Conservation (phyloP, 2,329 filamentous ascomycete species). For the Monilinia fructicola region DNA sequence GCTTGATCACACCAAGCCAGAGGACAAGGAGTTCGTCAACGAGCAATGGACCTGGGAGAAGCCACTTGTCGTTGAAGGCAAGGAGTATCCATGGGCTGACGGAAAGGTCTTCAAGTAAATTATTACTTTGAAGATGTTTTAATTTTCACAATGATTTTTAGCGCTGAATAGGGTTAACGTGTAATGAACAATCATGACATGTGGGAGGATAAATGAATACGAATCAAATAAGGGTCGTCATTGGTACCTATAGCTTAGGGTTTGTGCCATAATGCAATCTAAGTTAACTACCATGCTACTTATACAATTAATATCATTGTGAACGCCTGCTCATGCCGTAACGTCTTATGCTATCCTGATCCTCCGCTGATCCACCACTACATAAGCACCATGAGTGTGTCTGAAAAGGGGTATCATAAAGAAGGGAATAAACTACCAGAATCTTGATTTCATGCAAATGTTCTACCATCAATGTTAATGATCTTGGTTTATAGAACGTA, state of each 20-base stretch:
- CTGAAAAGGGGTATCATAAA: slow-evolving; percentile 21
- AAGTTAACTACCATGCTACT: slow-evolving; percentile 1
- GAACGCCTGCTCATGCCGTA: slow-evolving; percentile 4
- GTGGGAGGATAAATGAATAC: slow-evolving; percentile 21
- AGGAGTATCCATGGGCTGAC: slow-evolving; percentile 83
- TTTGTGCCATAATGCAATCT: slow-evolving; percentile 17
- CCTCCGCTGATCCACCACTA: slow-evolving; percentile 4
- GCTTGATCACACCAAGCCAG: slow-evolving; percentile 83
- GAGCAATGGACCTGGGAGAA: slow-evolving; percentile 92
- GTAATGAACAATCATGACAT: slow-evolving; percentile 25
- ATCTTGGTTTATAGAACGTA: not conserved
- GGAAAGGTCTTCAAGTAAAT: slow-evolving; percentile 99
- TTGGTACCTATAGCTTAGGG: slow-evolving; percentile 30
- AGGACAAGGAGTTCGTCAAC: slow-evolving; percentile 83
- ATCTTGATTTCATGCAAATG: slow-evolving; percentile 1
- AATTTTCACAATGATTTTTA: slow-evolving; percentile 30
- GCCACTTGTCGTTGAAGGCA: slow-evolving; percentile 74
- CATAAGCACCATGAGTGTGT: slow-evolving; percentile 6
- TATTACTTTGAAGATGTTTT: slow-evolving; percentile 25
- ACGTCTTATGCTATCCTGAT: slow-evolving; percentile 5
- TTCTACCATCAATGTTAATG: slow-evolving; percentile 1
- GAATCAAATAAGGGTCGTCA: slow-evolving; percentile 27
- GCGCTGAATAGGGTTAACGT: slow-evolving; percentile 26
- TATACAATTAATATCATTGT: slow-evolving; percentile 1
- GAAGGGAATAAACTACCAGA: slow-evolving; percentile 6